phyloP scores from a whole-genome alignment of 441 rosid species.

The Aleurites moluccanus region DNA sequence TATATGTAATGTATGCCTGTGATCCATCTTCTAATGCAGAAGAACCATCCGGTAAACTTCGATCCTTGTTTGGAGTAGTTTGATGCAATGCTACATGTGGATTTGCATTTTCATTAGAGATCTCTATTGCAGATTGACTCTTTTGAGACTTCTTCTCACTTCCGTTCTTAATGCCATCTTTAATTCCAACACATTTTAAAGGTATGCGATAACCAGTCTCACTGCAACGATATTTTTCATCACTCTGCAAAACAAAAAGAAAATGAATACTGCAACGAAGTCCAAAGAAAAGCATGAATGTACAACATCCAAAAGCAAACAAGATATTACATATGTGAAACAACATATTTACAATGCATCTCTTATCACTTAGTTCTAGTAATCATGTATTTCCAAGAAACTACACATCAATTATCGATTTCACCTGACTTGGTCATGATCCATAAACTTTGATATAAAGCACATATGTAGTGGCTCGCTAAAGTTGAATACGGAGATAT shows the following conservation, averaged over 20 bases:
- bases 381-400: background rate
- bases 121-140: conserved; percentile 40
- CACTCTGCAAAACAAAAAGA: conserved; percentile 44
- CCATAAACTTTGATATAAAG: background rate
- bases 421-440: background rate
- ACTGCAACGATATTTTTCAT: conserved; percentile 76
- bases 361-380: background rate
- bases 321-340: background rate
- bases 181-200: conserved; percentile 61
- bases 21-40: conserved; percentile 33
- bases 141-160: conserved; percentile 39
- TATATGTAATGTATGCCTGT: conserved; percentile 63
- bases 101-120: conserved; percentile 16
- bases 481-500: background rate
- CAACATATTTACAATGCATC: background rate
- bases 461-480: background rate
- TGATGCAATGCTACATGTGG: conserved; percentile 23
- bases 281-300: background rate
- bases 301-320: background rate
- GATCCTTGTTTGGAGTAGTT: conserved; percentile 23
- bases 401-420: background rate
- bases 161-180: conserved; percentile 26
- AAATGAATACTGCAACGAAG: background rate
- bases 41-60: conserved; percentile 53
- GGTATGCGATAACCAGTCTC: conserved; percentile 93